A percentile compares a stretch with the other conserved stretches of the same genome.
These are phyloP conservation scores for Boletales sp. DNA, from an alignment of 768 basidiomycete species.

Conservation along the genomic window DNA sequence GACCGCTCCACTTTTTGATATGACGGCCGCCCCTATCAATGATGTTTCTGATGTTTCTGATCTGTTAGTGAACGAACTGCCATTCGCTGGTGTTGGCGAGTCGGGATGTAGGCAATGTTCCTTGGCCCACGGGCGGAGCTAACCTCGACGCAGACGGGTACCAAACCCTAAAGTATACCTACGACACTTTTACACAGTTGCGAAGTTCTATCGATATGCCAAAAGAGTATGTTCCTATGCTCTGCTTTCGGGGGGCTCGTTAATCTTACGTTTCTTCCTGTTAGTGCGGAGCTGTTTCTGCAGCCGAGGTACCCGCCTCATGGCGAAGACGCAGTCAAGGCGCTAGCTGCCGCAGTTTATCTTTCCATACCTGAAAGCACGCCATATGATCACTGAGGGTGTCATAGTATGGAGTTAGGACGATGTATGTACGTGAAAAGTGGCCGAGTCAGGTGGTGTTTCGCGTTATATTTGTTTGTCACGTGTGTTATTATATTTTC, in stretches of 20 bases:
- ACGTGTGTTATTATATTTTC: no score
- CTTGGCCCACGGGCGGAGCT: not conserved
- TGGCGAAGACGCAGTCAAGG: conserved; percentile 13
- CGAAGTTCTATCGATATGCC: conserved; percentile 54
- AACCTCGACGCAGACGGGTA: conserved; percentile 43
- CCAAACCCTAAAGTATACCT: conserved; percentile 51
- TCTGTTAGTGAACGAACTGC: conserved; percentile 36
- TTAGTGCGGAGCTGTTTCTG: conserved; percentile 22
- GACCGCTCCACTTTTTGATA: conserved; percentile 9
- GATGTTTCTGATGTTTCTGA: not conserved
- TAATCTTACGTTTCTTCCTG: not conserved
- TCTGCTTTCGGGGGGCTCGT: not conserved
- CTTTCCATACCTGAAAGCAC: conserved; percentile 16
- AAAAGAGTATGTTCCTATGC: conserved; percentile 38
- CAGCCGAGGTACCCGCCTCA: conserved; percentile 24
- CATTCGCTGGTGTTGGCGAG: conserved; percentile 55
- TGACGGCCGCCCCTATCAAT: not conserved
- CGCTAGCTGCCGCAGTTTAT: conserved; percentile 5
- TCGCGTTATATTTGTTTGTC: no score
- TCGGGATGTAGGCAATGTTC: conserved; percentile 52
- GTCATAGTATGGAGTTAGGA: no score
- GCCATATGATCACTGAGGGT: not conserved
- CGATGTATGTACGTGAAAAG: no score
- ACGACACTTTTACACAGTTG: conserved; percentile 51
- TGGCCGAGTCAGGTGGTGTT: no score